phyloP scores from a whole-genome alignment of 1,284 basidiomycete genomes.

The Moesziomyces antarcticus region DNA sequence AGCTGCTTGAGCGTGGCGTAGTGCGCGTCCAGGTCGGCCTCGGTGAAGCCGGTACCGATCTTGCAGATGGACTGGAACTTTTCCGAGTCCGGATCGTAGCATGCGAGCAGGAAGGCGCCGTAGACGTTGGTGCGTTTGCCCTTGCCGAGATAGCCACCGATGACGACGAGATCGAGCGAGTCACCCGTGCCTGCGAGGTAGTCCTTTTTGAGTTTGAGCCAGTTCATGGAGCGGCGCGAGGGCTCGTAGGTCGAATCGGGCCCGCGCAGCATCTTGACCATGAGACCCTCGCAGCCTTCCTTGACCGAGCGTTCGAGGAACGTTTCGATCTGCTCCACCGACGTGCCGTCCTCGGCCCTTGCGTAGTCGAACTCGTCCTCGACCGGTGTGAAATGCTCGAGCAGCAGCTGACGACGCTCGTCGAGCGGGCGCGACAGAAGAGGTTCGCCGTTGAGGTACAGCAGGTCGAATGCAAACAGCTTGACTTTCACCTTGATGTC shows the following conservation, averaged over 20 bases:
- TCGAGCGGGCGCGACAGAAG: slow-evolving; percentile 30
- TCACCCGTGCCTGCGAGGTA: slow-evolving; percentile 91
- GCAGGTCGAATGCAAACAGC: slow-evolving; percentile 92
- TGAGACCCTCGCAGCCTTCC: slow-evolving; percentile 94
- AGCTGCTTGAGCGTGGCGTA: slow-evolving; percentile 81
- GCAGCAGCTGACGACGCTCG: slow-evolving; percentile 78
- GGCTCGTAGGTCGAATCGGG: slow-evolving; percentile 94
- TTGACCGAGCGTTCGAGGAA: slow-evolving; percentile 97
- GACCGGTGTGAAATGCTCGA: slow-evolving; percentile 83
- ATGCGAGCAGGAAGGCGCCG: slow-evolving; percentile 64
- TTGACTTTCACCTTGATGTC: slow-evolving; percentile 96
- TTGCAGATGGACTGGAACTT: slow-evolving; percentile 76
- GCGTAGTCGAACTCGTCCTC: slow-evolving; percentile 93
- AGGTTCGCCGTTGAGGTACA: slow-evolving; percentile 88
- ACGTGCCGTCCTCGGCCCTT: slow-evolving; percentile 86
- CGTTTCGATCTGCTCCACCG: slow-evolving; percentile 90
- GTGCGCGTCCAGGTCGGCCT: slow-evolving; percentile 82
- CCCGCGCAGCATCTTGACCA: slow-evolving; percentile 98
- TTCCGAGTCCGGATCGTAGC: slow-evolving; percentile 64
- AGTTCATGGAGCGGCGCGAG: slow-evolving; percentile 91
- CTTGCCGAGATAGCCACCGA: slow-evolving; percentile 96
- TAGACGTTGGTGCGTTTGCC: slow-evolving; percentile 84
- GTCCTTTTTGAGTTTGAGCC: slow-evolving; percentile 79
- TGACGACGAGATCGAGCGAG: slow-evolving; percentile 94
- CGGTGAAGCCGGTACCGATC: slow-evolving; percentile 97